These are phyloP conservation scores for Coffea humblotiana DNA, from an alignment of 305 asterid genomes.

Conservation along the genomic window DNA sequence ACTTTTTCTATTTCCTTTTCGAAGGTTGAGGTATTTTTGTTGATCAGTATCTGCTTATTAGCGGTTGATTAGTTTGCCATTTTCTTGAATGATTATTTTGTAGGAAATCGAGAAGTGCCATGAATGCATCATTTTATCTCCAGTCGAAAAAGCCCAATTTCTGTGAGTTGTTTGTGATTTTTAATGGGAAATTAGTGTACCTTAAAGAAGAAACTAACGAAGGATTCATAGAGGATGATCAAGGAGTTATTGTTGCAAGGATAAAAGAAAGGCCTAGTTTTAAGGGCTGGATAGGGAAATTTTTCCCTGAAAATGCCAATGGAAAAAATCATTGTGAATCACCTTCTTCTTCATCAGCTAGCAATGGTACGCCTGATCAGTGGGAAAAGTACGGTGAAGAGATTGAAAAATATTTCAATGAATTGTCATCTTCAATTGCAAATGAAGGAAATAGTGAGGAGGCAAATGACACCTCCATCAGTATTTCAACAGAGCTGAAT, in stretches of 20 bases:
- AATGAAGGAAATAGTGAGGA: constrained; percentile 30
- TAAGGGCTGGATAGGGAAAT: constrained; percentile 52
- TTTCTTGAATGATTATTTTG: background rate
- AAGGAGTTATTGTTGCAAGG: constrained; percentile 40
- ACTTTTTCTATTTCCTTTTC: background rate
- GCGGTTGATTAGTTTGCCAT: background rate
- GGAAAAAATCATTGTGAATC: constrained; percentile 26
- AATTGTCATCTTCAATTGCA: constrained; percentile 34
- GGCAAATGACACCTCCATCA: constrained; percentile 20
- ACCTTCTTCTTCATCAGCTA: constrained; percentile 37
- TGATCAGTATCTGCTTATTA: background rate
- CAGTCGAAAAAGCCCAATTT: constrained; percentile 55
- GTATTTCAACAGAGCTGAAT: constrained; percentile 20
- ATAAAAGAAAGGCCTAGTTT: constrained; percentile 43
- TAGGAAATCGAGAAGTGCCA: constrained; percentile 64
- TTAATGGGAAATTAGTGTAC: constrained; percentile 51
- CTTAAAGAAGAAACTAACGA: constrained; percentile 47
- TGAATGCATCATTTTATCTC: constrained; percentile 49
- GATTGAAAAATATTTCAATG: constrained; percentile 41
- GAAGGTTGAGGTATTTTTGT: background rate
- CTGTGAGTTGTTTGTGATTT: constrained; percentile 51
- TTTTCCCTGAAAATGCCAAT: constrained; percentile 33
- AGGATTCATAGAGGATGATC: constrained; percentile 47
- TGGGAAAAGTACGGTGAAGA: constrained; percentile 51
- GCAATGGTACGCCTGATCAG: constrained; percentile 28